Evolutionary conservation across 306 rosid genomes (phyloP).

Genomic region (Dalbergia cultrata): DNA sequence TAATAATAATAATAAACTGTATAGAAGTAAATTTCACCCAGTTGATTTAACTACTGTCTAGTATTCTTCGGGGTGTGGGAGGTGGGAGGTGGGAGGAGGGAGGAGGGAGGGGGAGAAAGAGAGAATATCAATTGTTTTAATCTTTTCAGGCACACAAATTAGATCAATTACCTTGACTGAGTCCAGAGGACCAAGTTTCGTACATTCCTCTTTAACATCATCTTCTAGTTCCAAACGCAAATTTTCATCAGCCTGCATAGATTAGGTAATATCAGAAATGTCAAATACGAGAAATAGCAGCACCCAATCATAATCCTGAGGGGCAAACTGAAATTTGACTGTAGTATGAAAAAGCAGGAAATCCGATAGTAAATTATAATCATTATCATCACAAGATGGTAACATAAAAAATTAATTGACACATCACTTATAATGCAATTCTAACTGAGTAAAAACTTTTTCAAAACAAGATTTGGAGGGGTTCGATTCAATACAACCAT

Average conservation of each 20-base stretch:
- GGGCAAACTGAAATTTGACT: slow-evolving; percentile 29
- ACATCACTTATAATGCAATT: slow-evolving; percentile 8
- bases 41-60: slow-evolving; percentile 1
- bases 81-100: too few species aligned
- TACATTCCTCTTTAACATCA: slow-evolving; percentile 90
- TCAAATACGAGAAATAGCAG: slow-evolving; percentile 37
- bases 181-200: slow-evolving; percentile 86
- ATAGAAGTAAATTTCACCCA: not conserved
- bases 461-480: slow-evolving; percentile 10
- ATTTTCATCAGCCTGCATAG: slow-evolving; percentile 81
- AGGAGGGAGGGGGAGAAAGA: not conserved
- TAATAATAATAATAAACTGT: not conserved
- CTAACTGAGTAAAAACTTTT: slow-evolving; percentile 8
- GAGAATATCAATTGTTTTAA: slow-evolving; percentile 2
- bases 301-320: slow-evolving; percentile 18
- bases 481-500: slow-evolving; percentile 25
- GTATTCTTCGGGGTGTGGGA: not conserved
- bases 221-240: slow-evolving; percentile 76
- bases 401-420: not conserved
- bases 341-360: slow-evolving; percentile 19
- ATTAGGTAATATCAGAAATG: slow-evolving; percentile 41
- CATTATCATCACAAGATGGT: slow-evolving; percentile 3
- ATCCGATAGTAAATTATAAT: slow-evolving; percentile 5
- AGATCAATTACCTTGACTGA: slow-evolving; percentile 71
- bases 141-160: slow-evolving; percentile 19